phyloP scores from a whole-genome alignment of 2,329 filamentous ascomycete genomes.

The Pseudogymnoascus sp. region DNA sequence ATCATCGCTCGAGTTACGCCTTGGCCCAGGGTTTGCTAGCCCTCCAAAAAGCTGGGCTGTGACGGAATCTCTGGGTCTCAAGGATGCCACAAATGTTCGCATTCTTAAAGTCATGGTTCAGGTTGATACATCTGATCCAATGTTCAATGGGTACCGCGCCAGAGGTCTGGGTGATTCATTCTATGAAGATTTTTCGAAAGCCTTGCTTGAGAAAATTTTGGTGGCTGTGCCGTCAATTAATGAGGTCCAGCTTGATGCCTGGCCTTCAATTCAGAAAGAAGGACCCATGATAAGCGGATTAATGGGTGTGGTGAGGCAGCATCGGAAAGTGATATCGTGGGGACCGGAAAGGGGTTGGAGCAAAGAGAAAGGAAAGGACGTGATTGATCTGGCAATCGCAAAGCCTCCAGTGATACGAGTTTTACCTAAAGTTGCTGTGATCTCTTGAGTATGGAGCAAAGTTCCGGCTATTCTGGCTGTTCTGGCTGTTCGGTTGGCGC shows the following conservation, averaged over 20 bases:
- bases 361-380: constrained; percentile 29
- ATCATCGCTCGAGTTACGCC: constrained; percentile 57
- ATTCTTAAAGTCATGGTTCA: constrained; percentile 62
- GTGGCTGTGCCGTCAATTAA: constrained; percentile 47
- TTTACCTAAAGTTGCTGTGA: neutral
- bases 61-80: constrained; percentile 53
- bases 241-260: constrained; percentile 63
- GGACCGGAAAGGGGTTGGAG: constrained; percentile 61
- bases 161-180: constrained; percentile 50
- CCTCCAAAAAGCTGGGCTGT: constrained; percentile 66
- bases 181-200: constrained; percentile 59
- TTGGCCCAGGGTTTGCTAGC: constrained; percentile 65
- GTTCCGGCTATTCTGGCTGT: neutral
- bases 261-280: constrained; percentile 53
- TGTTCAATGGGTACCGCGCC: constrained; percentile 58
- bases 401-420: neutral
- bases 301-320: constrained; percentile 41
- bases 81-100: constrained; percentile 51
- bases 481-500: neutral
- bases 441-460: neutral
- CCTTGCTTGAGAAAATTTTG: constrained; percentile 50
- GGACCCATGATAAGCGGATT: constrained; percentile 58
- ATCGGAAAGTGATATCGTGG: constrained; percentile 52
- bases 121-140: constrained; percentile 58
- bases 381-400: constrained; percentile 3